Conservation (phyloP, 2,329 filamentous ascomycete genomes). For the Aspergillus sergii region DNA sequence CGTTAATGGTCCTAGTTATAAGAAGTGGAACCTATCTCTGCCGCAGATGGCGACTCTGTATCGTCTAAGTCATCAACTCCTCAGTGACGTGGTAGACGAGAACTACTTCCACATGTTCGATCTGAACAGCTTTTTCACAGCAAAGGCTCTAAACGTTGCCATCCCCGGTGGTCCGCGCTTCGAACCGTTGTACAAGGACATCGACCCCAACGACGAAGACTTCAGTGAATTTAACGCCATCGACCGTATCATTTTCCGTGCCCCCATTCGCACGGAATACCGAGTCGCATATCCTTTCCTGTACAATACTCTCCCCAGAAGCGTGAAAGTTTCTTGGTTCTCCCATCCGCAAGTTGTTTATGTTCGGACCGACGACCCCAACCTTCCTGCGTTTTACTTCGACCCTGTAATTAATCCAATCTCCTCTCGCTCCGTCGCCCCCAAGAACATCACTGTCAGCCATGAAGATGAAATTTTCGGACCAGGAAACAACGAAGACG, state of each 20-base stretch:
- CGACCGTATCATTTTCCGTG: constrained; percentile 97
- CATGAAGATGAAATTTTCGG: constrained; percentile 96
- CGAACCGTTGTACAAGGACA: constrained; percentile 96
- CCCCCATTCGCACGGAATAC: constrained; percentile 92
- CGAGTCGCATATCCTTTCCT: constrained; percentile 91
- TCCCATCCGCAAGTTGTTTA: constrained; percentile 93
- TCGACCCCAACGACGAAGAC: constrained; percentile 97
- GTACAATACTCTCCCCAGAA: constrained; percentile 94
- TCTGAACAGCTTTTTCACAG: constrained; percentile 88
- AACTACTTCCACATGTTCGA: constrained; percentile 99
- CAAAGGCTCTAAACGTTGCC: constrained; percentile 94
- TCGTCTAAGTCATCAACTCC: constrained; percentile 83
- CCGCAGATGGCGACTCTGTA: constrained; percentile 97
- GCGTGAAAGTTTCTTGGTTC: constrained; percentile 91
- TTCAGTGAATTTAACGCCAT: constrained; percentile 99
- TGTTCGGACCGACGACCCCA: constrained; percentile 81
- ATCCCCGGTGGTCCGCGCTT: constrained; percentile 97
- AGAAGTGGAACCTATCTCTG: constrained; percentile 87
- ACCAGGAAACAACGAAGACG: constrained; percentile 74
- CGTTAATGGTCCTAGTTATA: constrained; percentile 96
- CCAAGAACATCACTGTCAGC: constrained; percentile 88
- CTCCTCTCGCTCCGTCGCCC: constrained; percentile 88
- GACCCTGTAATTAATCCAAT: constrained; percentile 98
- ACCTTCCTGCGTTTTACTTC: constrained; percentile 94
- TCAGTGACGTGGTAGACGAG: constrained; percentile 90